These are phyloP conservation scores for Naganishia randhawae DNA, from an alignment of 768 basidiomycete species.

Conservation along the genomic window DNA sequence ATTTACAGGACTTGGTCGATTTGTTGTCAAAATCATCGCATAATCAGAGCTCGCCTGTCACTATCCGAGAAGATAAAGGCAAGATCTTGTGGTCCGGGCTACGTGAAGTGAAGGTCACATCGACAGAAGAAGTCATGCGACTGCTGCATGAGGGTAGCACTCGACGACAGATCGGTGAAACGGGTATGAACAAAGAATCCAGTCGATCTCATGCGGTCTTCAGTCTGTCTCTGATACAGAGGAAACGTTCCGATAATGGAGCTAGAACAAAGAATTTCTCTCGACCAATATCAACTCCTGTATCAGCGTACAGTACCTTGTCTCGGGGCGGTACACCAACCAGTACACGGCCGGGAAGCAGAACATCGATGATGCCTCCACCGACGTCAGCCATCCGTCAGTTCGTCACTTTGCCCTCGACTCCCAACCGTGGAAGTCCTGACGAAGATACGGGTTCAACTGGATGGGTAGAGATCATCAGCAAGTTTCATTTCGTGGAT, in stretches of 20 bases:
- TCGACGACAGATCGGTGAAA: constrained; percentile 89
- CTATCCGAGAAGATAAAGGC: constrained; percentile 94
- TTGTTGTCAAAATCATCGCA: constrained; percentile 73
- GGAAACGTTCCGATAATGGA: constrained; percentile 55
- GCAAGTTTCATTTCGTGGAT: constrained; percentile 98
- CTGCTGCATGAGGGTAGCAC: constrained; percentile 85
- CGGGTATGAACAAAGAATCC: constrained; percentile 97
- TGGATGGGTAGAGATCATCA: constrained; percentile 76
- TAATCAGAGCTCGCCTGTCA: constrained; percentile 63
- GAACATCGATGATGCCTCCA: constrained; percentile 34
- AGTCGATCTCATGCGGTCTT: constrained; percentile 99
- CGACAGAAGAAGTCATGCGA: constrained; percentile 85
- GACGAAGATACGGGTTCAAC: constrained; percentile 8
- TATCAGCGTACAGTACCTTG: constrained; percentile 26
- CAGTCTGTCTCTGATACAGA: constrained; percentile 88
- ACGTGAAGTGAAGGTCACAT: constrained; percentile 82
- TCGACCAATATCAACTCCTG: constrained; percentile 41
- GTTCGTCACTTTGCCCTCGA: constrained; percentile 9
- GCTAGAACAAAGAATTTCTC: constrained; percentile 15
- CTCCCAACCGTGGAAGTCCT: background rate
- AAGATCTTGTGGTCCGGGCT: constrained; percentile 96
- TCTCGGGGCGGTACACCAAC: constrained; percentile 39
- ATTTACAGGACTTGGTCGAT: constrained; percentile 75
- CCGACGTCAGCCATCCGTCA: constrained; percentile 13
- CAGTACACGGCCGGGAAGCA: constrained; percentile 30